Evolutionary conservation across 768 basidiomycete species (phyloP).

Genomic region (Podaxis sp.): DNA sequence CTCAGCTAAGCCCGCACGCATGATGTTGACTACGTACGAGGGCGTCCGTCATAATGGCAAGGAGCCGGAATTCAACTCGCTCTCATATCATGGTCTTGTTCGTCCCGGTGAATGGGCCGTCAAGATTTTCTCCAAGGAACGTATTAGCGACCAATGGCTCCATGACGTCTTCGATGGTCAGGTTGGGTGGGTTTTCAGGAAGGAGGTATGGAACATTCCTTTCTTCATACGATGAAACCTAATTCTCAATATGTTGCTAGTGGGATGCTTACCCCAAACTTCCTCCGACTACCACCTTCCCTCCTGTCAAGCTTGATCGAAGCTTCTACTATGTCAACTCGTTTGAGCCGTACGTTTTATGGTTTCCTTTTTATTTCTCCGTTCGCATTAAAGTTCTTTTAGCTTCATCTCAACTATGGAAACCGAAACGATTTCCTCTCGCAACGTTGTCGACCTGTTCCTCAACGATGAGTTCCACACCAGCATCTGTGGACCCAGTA

Average conservation of each 20-base stretch:
- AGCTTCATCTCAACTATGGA: slow-evolving; percentile 94
- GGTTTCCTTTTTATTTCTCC: slow-evolving; percentile 2
- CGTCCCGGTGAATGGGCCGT: slow-evolving; percentile 63
- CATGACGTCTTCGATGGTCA: slow-evolving; percentile 55
- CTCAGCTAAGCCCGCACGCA: slow-evolving; percentile 44
- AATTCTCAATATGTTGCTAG: slow-evolving; percentile 27
- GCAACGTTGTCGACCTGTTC: slow-evolving; percentile 79
- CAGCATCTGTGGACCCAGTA: slow-evolving; percentile 56
- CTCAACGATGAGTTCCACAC: slow-evolving; percentile 68
- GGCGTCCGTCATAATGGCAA: slow-evolving; percentile 49
- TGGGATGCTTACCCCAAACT: slow-evolving; percentile 82
- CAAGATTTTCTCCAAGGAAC: slow-evolving; percentile 79
- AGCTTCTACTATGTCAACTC: slow-evolving; percentile 90
- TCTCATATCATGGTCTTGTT: slow-evolving; percentile 72
- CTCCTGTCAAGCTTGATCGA: slow-evolving; percentile 71
- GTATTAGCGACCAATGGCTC: slow-evolving; percentile 68
- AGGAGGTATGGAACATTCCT: slow-evolving; percentile 47
- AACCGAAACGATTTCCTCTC: slow-evolving; percentile 78
- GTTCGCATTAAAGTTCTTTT: neutral
- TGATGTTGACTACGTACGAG: slow-evolving; percentile 70
- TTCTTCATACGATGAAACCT: neutral
- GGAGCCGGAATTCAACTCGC: slow-evolving; percentile 80
- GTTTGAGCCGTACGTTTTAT: slow-evolving; percentile 72
- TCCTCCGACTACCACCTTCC: slow-evolving; percentile 60
- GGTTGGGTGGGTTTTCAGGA: slow-evolving; percentile 78